phyloP scores from a whole-genome alignment of 2,329 filamentous ascomycete species.

The Phaeosphaeria sp. region DNA sequence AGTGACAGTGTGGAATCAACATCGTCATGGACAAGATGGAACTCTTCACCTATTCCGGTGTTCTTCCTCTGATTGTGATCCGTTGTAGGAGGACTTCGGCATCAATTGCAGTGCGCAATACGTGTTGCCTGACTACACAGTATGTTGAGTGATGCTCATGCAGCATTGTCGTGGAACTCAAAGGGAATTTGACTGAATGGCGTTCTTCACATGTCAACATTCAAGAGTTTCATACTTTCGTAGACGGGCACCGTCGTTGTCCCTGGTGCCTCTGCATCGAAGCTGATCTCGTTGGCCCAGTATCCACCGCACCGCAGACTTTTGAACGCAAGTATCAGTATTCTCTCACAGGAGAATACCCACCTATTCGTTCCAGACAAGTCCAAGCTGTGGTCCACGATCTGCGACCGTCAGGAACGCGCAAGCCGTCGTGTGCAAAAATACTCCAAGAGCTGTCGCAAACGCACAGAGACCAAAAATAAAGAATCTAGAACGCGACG shows the following conservation, averaged over 20 bases:
- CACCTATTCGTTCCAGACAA: neutral
- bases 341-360: neutral
- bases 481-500: constrained; percentile 11
- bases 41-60: neutral
- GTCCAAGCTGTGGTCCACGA: neutral
- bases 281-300: neutral
- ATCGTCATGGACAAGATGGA: neutral
- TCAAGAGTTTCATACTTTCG: neutral
- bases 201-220: neutral
- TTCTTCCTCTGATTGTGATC: neutral
- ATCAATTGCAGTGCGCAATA: neutral
- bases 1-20: too few relatives aligned
- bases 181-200: too few relatives aligned
- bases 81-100: neutral
- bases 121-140: neutral
- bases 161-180: neutral
- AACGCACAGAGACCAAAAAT: neutral
- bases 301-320: neutral
- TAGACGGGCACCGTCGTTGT: neutral
- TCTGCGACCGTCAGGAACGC: constrained; percentile 7
- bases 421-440: constrained; percentile 7
- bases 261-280: neutral
- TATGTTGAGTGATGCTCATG: neutral
- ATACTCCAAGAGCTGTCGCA: neutral
- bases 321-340: neutral